phyloP scores from a whole-genome alignment of 208 protist species.

The Crithidia expoeki region DNA sequence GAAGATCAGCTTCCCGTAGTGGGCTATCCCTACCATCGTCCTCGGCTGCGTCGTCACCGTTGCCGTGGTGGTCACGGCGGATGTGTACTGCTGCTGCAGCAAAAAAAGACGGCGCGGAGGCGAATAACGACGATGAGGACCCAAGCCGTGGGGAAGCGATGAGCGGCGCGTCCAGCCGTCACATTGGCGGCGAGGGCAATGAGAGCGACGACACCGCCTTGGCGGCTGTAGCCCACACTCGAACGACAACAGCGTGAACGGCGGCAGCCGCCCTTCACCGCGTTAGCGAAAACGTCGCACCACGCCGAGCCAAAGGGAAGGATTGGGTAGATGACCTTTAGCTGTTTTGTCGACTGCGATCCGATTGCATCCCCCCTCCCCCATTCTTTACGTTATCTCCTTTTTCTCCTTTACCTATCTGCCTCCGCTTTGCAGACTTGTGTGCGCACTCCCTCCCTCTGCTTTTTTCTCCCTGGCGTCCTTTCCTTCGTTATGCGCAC shows the following conservation, averaged over 20 bases:
- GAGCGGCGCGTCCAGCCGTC: background rate
- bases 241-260: conserved; percentile 12
- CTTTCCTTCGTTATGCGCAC: too few relatives aligned
- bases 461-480: too few relatives aligned
- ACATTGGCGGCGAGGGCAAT: background rate
- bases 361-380: too few relatives aligned
- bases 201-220: background rate
- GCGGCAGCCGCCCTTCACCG: conserved; percentile 4
- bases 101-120: conserved; percentile 7
- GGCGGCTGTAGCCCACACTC: background rate
- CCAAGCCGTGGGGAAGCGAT: conserved; percentile 8
- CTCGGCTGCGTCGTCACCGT: conserved; percentile 11
- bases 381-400: too few relatives aligned
- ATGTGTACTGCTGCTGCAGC: conserved; percentile 14
- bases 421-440: too few relatives aligned
- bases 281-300: background rate
- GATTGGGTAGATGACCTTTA: too few relatives aligned
- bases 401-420: too few relatives aligned
- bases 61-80: conserved; percentile 6
- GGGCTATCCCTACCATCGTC: conserved; percentile 20
- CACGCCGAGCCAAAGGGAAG: background rate
- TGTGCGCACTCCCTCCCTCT: too few relatives aligned
- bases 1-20: conserved; percentile 12
- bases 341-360: too few relatives aligned
- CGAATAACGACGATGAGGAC: conserved; percentile 11